Evolutionary conservation across 805 yeast species (phyloP).

Genomic region (Yarrowia keelungensis): DNA sequence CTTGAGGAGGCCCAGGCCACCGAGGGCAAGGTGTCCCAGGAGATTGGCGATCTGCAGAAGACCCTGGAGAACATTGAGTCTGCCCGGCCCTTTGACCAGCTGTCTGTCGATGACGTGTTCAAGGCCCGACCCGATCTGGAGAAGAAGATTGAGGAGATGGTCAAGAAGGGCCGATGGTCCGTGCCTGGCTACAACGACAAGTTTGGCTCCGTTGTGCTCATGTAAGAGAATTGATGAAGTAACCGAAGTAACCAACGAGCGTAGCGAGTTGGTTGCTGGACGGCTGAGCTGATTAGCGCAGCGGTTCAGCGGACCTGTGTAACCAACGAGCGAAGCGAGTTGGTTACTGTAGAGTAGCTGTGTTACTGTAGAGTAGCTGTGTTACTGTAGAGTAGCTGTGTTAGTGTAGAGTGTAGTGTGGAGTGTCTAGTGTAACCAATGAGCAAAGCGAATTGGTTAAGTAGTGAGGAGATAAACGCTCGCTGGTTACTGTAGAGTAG

Average conservation of each 20-base stretch:
- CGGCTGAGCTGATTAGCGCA: not conserved
- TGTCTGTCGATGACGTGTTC: slow-evolving; percentile 92
- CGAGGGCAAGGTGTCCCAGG: slow-evolving; percentile 85
- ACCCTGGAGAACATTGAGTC: slow-evolving; percentile 92
- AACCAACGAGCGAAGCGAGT: not conserved
- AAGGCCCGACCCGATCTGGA: slow-evolving; percentile 98
- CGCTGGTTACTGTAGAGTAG: too few relatives aligned
- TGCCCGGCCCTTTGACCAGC: slow-evolving; percentile 97
- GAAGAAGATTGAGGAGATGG: slow-evolving; percentile 93
- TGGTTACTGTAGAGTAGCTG: too few relatives aligned
- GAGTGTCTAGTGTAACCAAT: too few relatives aligned
- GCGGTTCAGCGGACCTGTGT: too few relatives aligned
- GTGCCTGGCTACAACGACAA: slow-evolving; percentile 98
- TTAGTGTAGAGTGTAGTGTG: too few relatives aligned
- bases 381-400: too few relatives aligned
- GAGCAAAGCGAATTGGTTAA: too few relatives aligned
- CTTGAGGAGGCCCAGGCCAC: slow-evolving; percentile 93
- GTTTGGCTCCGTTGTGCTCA: slow-evolving; percentile 95
- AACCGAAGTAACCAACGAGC: too few relatives aligned
- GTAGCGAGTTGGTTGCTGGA: too few relatives aligned
- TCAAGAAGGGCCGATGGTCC: slow-evolving; percentile 95
- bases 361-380: too few relatives aligned
- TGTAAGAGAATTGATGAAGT: slow-evolving; percentile 53
- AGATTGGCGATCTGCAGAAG: slow-evolving; percentile 81
- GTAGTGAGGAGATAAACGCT: too few relatives aligned